Evolutionary conservation across 2,329 filamentous ascomycete species (phyloP), one percentile per base, ranked within the genome.

Genomic region (Trichoderma arundinaceum): DNA sequence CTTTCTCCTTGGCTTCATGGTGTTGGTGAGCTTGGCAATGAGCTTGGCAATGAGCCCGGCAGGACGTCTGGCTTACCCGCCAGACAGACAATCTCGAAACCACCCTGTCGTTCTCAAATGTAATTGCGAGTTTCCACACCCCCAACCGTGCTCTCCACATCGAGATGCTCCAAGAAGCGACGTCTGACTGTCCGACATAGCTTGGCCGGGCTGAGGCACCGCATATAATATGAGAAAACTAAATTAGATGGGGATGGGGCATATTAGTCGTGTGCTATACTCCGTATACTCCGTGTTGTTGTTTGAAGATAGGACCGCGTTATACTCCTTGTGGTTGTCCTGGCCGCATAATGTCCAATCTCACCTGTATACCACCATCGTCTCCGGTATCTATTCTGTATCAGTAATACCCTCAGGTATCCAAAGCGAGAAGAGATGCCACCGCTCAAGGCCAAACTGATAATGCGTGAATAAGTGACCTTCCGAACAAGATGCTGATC

Each of bases 121-220:
- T 17, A 44, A 54, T 63, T 63, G 60, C 39, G 48, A 63, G 39
- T 53, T 63, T 35, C 60, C 60, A 53, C 22, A 41, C 39, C 35
- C 49, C 22, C 17, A 60, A 38, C 12, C 5, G 5, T 2, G 17
- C 59, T 43, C 59, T 44, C 49, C 49, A 54, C 60, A 46, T 38
- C n/a, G n/a, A 17, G 28, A n/a, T 38, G n/a, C 22, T 28, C 35
- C 48, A 44, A 28, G 22, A 3, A 28, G 22, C 22, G n/a, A 35
- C 7, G 28, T 43, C 51, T 46, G 48, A 52, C 39, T 44, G n/a
- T 54, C 59, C 54, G 49, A 46, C 59, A 54, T 63, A 22, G 46
- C 17, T 39, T 49, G 57, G 35, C 28, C 12, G 12, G 46, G 28
- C 52, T 28, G 17, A 15, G 51, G 12, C 17, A 12, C 17, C 12